Conservation (phyloP, 768 basidiomycete genomes). For the Agaricus blazei region DNA sequence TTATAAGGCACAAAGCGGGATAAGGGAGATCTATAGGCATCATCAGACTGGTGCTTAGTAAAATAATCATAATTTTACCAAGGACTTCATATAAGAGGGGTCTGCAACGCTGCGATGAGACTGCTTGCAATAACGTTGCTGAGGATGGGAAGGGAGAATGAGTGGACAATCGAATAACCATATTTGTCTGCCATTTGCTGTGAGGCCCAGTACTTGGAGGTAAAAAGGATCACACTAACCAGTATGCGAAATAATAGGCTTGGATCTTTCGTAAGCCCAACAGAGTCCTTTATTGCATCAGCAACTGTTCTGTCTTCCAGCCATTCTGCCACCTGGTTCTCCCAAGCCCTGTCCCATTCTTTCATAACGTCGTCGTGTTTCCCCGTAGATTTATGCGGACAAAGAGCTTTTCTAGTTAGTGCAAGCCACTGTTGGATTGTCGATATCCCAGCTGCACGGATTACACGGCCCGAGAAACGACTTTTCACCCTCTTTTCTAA, state of each 20-base stretch:
- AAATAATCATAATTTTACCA: conserved; percentile 32
- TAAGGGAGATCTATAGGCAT: conserved; percentile 58
- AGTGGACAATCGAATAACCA: conserved; percentile 42
- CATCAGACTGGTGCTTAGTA: neutral
- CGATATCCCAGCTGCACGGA: conserved; percentile 65
- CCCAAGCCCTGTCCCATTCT: conserved; percentile 68
- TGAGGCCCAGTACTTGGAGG: neutral
- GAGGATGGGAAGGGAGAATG: conserved; percentile 49
- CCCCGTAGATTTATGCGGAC: conserved; percentile 18
- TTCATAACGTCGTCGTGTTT: conserved; percentile 14
- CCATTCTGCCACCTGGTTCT: conserved; percentile 48
- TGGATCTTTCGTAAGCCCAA: conserved; percentile 55
- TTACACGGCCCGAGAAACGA: conserved; percentile 89
- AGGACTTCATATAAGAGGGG: conserved; percentile 45
- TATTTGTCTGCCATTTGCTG: conserved; percentile 30
- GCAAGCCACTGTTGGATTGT: conserved; percentile 44
- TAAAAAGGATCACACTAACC: conserved; percentile 35
- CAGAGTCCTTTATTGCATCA: conserved; percentile 50
- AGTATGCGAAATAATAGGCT: conserved; percentile 54
- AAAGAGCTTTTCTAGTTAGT: conserved; percentile 44
- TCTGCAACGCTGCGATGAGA: conserved; percentile 52
- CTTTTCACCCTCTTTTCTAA: conserved; percentile 98
- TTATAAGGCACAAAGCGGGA: conserved; percentile 75
- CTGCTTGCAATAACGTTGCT: conserved; percentile 35
- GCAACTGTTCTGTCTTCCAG: conserved; percentile 42